Conservation (phyloP, 495 filamentous ascomycete species). For the Aspergillus nanangensis region DNA sequence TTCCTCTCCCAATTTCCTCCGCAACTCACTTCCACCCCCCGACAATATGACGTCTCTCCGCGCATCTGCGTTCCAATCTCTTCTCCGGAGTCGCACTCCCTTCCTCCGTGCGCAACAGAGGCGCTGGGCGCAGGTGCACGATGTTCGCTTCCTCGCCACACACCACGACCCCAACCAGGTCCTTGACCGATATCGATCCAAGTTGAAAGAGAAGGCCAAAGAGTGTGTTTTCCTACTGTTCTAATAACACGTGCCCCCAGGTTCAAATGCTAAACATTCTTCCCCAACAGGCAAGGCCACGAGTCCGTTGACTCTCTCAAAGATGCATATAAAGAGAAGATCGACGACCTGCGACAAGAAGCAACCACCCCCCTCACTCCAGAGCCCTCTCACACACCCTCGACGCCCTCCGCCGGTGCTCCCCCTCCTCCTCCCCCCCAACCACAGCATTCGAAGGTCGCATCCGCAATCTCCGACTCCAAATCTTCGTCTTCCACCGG, state of each 20-base stretch:
- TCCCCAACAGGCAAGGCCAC: slow-evolving; percentile 60
- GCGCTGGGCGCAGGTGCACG: slow-evolving; percentile 87
- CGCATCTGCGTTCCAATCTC: slow-evolving; percentile 25
- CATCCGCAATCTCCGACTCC: slow-evolving; percentile 24
- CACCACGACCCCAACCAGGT: slow-evolving; percentile 59
- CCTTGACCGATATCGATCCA: slow-evolving; percentile 78
- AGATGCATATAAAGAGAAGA: slow-evolving; percentile 78
- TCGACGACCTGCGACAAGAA: slow-evolving; percentile 58
- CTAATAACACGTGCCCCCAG: too few species aligned
- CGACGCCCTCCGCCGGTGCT: slow-evolving; percentile 21
- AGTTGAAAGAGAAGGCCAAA: slow-evolving; percentile 80
- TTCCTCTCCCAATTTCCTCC: slow-evolving; percentile 1
- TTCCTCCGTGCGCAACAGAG: slow-evolving; percentile 52
- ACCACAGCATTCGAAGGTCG: slow-evolving; percentile 29
- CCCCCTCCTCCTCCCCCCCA: slow-evolving; percentile 26
- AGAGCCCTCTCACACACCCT: slow-evolving; percentile 30
- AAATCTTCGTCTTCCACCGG: too few species aligned
- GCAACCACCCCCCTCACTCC: slow-evolving; percentile 55
- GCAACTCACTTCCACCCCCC: slow-evolving; percentile 1
- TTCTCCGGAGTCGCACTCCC: slow-evolving; percentile 22
- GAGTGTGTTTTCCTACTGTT: slow-evolving; percentile 37
- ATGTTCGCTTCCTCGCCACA: slow-evolving; percentile 81
- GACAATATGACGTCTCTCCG: slow-evolving; percentile 31
- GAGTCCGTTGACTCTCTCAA: slow-evolving; percentile 70
- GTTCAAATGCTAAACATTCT: not conserved